Evolutionary conservation across 768 basidiomycete species (phyloP), one percentile per base, ranked within the genome.

Genomic region (Mrakia blollopis): DNA sequence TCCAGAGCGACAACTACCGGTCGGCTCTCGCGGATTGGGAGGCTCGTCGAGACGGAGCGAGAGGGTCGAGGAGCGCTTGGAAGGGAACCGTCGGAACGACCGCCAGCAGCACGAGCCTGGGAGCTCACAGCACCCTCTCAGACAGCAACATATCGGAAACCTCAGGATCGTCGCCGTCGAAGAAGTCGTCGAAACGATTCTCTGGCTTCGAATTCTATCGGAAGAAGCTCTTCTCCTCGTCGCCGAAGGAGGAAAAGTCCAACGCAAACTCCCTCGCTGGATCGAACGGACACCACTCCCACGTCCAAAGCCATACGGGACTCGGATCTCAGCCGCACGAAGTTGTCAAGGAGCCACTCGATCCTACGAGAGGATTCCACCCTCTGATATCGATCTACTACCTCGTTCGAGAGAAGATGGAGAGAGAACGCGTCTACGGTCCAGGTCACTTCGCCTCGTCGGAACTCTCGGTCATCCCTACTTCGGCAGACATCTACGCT

Each of bases 371-470:
- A 73, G 97, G 94, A 1, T 99, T 93, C 85, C 94, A 98, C 82
- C 95, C 94, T 0, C 87, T 99, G 37, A 88, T 98, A 65, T 93
- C 94, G 41, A 98, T 99, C 85, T 99, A 99, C 83, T 98, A 90
- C 85, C 89, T 99, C 28, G 92, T 95, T 7, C 87, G 93, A 73
- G 97, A 99, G 86, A 98, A 98, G 87, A 86, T 94, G 81, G 94
- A 98, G 82, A 87, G 97, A 74, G 97, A 99, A 80, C 87, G 88
- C 72, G 92, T 99, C 10, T 98, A 95, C 83, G 97, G 96, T 0
- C 90, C 90, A 0, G 94, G 94, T 5, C 90, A 92, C 79, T 99
- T 99, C 84, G 97, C 97, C 3, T 91, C 89, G 73, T 97, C 94
- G 0, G 93, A 95, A 82, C 84, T 94, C 16, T 85, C 85, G 11